Conservation (phyloP, 2,329 filamentous ascomycete species). For the Zalaria obscura region DNA sequence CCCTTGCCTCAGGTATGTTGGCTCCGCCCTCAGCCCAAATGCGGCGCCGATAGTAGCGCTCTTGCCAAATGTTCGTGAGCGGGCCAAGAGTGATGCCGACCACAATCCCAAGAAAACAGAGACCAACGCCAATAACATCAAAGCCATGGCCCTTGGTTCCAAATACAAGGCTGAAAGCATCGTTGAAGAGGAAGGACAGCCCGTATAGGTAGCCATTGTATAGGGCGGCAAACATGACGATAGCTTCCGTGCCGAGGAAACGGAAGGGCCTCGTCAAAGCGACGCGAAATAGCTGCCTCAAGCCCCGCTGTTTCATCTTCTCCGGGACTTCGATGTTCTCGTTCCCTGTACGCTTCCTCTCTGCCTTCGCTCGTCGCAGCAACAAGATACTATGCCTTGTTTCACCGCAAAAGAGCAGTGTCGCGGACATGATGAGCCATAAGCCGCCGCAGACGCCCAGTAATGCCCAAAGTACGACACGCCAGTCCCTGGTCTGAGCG, state of each 20-base stretch:
- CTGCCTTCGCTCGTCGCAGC: neutral
- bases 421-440: conserved; percentile 27
- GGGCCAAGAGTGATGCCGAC: conserved; percentile 15
- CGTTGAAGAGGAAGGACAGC: conserved; percentile 15
- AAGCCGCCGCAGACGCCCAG: conserved; percentile 29
- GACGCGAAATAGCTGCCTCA: conserved; percentile 25
- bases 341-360: conserved; percentile 14
- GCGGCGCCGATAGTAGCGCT: conserved; percentile 25
- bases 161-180: conserved; percentile 10
- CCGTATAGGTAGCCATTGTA: conserved; percentile 35
- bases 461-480: conserved; percentile 31
- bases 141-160: conserved; percentile 30
- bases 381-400: conserved; percentile 32
- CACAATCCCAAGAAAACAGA: conserved; percentile 14
- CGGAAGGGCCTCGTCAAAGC: conserved; percentile 32
- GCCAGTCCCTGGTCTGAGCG: conserved; percentile 28
- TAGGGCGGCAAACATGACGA: conserved; percentile 52
- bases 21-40: conserved; percentile 14
- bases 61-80: conserved; percentile 17
- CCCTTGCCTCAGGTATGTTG: conserved; percentile 30
- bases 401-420: conserved; percentile 24
- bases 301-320: conserved; percentile 22
- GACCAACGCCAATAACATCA: conserved; percentile 24
- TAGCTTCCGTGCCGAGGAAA: conserved; percentile 47
- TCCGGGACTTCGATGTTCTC: conserved; percentile 20